Percentiles rank a stretch among this genome's conserved stretches.
phyloP scores from a whole-genome alignment of 768 basidiomycete species.

The Butyriboletus loyo region DNA sequence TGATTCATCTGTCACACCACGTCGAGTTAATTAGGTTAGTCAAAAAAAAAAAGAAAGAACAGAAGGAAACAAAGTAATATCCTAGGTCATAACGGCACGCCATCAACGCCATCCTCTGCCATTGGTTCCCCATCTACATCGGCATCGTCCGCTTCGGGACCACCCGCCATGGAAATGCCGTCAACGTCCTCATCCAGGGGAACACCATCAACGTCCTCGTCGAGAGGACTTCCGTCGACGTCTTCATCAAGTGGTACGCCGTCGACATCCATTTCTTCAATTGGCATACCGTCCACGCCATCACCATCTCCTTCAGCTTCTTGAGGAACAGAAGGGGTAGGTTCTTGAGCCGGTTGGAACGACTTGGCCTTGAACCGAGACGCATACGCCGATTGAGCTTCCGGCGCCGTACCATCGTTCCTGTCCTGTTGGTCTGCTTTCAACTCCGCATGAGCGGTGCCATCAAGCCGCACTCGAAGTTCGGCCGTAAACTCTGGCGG shows the following conservation, averaged over 20 bases:
- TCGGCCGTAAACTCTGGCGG: slow-evolving; percentile 79
- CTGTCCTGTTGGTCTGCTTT: slow-evolving; percentile 28
- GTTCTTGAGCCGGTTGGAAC: slow-evolving; percentile 66
- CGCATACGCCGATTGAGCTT: slow-evolving; percentile 35
- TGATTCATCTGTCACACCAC: not conserved
- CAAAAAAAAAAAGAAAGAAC: not conserved
- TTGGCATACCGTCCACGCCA: slow-evolving; percentile 52
- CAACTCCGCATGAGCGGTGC: slow-evolving; percentile 36
- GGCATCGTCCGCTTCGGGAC: slow-evolving; percentile 12
- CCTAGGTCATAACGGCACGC: slow-evolving; percentile 33
- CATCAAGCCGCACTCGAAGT: slow-evolving; percentile 73
- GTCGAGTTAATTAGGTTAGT: not conserved
- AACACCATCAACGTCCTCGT: slow-evolving; percentile 25
- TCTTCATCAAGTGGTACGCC: slow-evolving; percentile 43
- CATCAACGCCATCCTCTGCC: slow-evolving; percentile 37
- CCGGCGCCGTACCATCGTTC: slow-evolving; percentile 10
- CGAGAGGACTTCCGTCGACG: slow-evolving; percentile 38
- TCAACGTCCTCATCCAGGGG: slow-evolving; percentile 36
- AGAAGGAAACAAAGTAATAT: not conserved
- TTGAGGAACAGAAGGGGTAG: slow-evolving; percentile 19
- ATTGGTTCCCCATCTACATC: slow-evolving; percentile 30
- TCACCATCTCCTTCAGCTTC: slow-evolving; percentile 40
- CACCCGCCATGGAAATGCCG: slow-evolving; percentile 35
- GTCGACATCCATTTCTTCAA: slow-evolving; percentile 50
- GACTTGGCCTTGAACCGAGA: slow-evolving; percentile 76